Percentiles rank a stretch among this genome's conserved stretches.
phyloP scores from a whole-genome alignment of 1,284 basidiomycete species.

The Thelephora terrestris region DNA sequence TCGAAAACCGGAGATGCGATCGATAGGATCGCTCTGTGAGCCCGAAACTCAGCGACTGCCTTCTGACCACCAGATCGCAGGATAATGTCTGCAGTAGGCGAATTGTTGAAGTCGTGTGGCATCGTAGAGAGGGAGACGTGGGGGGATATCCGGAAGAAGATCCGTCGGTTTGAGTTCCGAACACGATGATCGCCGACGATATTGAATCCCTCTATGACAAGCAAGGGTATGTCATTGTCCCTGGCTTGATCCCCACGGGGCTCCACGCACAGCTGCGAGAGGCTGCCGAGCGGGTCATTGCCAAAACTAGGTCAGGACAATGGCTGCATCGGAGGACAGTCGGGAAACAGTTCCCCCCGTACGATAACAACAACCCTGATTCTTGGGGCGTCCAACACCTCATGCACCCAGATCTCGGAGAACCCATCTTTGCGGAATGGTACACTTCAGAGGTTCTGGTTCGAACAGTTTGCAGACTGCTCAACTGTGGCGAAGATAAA shows the following conservation, averaged over 20 bases:
- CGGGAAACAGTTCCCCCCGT: conserved; percentile 79
- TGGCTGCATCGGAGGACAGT: conserved; percentile 70
- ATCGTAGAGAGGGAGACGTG: background rate
- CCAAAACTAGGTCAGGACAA: conserved; percentile 46
- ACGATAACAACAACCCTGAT: conserved; percentile 44
- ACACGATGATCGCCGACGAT: background rate
- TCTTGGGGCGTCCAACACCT: conserved; percentile 76
- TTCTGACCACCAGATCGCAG: background rate
- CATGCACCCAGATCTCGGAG: conserved; percentile 65
- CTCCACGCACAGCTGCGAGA: conserved; percentile 33
- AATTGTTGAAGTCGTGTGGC: background rate
- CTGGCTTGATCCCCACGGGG: conserved; percentile 39
- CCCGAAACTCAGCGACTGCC: conserved; percentile 8
- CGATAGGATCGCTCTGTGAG: conserved; percentile 12
- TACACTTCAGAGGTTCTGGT: conserved; percentile 54
- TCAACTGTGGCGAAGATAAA: conserved; percentile 47
- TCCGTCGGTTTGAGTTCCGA: background rate
- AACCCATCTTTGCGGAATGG: conserved; percentile 54
- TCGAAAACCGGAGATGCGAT: conserved; percentile 15
- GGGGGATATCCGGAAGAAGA: background rate
- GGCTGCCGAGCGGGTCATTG: conserved; percentile 45
- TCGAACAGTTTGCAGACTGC: conserved; percentile 36
- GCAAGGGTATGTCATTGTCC: conserved; percentile 69
- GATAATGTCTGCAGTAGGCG: background rate
- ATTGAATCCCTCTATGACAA: conserved; percentile 35